phyloP scores from a whole-genome alignment of 2,329 filamentous ascomycete genomes.

The Calonectria pteridis region DNA sequence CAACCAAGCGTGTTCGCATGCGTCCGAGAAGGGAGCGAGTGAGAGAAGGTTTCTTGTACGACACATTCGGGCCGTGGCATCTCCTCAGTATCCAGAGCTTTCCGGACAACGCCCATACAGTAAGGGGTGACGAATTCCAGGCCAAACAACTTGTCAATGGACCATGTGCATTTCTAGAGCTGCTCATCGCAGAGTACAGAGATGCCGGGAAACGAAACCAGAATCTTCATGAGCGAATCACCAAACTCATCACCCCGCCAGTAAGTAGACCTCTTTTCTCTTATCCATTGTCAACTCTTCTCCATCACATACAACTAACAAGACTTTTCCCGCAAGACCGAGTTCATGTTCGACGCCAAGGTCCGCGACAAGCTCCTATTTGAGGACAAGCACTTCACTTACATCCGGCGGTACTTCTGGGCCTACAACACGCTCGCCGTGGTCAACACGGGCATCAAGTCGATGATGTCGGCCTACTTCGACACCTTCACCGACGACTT shows the following conservation, averaged over 20 bases:
- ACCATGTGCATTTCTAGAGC: constrained; percentile 71
- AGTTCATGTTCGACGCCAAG: constrained; percentile 70
- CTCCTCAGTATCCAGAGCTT: constrained; percentile 70
- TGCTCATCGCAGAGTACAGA: constrained; percentile 69
- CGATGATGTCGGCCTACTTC: constrained; percentile 68
- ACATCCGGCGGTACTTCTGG: constrained; percentile 73
- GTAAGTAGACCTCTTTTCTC: constrained; percentile 43
- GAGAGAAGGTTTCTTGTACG: constrained; percentile 65
- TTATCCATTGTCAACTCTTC: constrained; percentile 1
- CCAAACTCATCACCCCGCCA: constrained; percentile 69
- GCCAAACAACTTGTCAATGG: constrained; percentile 70
- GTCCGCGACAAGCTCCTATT: constrained; percentile 70
- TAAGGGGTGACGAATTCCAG: constrained; percentile 66
- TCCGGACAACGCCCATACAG: constrained; percentile 68
- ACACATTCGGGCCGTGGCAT: constrained; percentile 72
- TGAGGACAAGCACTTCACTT: constrained; percentile 71
- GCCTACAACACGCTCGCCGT: constrained; percentile 71
- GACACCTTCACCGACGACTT: constrained; percentile 70
- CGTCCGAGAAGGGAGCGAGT: constrained; percentile 61
- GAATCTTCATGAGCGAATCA: constrained; percentile 68
- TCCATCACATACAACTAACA: constrained; percentile 20
- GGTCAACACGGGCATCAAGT: constrained; percentile 70
- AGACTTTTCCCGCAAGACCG: constrained; percentile 45
- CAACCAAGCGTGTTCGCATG: constrained; percentile 62
- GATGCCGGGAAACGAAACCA: constrained; percentile 71